A percentile compares a stretch with the other conserved stretches of the same genome.
Evolutionary conservation across 257 asterid genomes (phyloP).

Genomic region (Nicotiana tabacum): DNA sequence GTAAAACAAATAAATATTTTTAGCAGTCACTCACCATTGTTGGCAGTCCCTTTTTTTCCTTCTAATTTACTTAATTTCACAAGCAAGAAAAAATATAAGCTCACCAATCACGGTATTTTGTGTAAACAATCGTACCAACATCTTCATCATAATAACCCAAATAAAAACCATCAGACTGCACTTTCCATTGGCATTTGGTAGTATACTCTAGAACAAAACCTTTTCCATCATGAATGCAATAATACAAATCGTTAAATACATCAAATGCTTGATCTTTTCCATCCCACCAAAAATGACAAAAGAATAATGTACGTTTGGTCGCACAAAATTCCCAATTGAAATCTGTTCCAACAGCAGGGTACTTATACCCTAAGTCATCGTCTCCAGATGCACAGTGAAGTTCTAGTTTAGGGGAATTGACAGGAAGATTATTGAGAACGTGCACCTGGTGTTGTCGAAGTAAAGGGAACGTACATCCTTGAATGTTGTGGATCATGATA

Average conservation of each 20-base stretch:
- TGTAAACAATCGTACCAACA: not conserved
- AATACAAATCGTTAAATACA: not conserved
- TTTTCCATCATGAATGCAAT: not conserved
- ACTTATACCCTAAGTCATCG: not conserved
- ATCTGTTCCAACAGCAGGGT: not conserved
- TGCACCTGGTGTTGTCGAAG: not conserved
- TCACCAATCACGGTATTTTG: not conserved
- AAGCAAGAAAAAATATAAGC: too few relatives aligned
- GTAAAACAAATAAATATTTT: too few relatives aligned
- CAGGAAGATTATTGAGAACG: not conserved
- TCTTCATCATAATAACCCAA: not conserved
- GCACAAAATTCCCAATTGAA: not conserved
- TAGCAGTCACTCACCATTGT: too few relatives aligned
- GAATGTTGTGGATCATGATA: not conserved
- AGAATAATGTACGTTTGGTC: not conserved
- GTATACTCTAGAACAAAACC: not conserved
- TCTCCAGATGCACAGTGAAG: not conserved
- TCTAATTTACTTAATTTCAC: not conserved
- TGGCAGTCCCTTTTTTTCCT: too few relatives aligned
- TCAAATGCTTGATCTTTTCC: not conserved
- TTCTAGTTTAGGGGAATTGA: not conserved
- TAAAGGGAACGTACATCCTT: too few relatives aligned
- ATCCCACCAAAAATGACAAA: constrained; percentile 9
- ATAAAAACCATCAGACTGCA: not conserved
- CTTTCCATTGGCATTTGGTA: not conserved